Conservation (phyloP, 441 rosid species). For the Pelargonium exstipulatum region DNA sequence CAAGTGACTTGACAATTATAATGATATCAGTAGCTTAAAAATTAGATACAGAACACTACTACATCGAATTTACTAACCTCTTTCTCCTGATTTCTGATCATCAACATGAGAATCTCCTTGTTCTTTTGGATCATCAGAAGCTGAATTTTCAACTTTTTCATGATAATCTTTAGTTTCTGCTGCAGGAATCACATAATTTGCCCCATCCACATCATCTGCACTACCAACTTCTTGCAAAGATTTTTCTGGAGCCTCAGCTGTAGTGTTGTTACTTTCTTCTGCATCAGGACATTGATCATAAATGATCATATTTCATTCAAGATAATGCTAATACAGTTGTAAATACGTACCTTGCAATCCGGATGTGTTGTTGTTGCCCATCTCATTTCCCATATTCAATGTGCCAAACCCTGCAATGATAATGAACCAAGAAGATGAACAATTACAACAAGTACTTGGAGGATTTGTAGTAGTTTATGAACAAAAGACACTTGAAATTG, state of each 20-base stretch:
- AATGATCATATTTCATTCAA: background rate
- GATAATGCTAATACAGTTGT: background rate
- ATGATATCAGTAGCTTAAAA: background rate
- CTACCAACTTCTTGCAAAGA: constrained; percentile 23
- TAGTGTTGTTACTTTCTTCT: constrained; percentile 27
- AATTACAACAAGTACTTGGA: constrained; percentile 16
- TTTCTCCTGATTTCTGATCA: constrained; percentile 13
- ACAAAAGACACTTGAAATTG: constrained; percentile 12
- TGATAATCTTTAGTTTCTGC: constrained; percentile 19
- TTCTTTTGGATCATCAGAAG: constrained; percentile 19
- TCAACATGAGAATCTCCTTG: constrained; percentile 16
- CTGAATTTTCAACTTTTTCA: constrained; percentile 23
- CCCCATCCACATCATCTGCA: constrained; percentile 18
- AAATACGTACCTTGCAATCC: constrained; percentile 38
- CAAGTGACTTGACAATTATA: background rate
- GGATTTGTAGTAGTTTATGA: constrained; percentile 20
- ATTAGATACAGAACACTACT: background rate
- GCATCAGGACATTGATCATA: constrained; percentile 15
- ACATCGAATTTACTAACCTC: constrained; percentile 22
- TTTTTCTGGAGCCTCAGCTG: constrained; percentile 16
- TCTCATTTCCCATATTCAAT: constrained; percentile 57
- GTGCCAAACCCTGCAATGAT: constrained; percentile 37
- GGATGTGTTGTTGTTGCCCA: constrained; percentile 77
- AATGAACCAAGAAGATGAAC: constrained; percentile 26
- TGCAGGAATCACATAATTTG: constrained; percentile 18